Evolutionary conservation across 2,329 filamentous ascomycete species (phyloP).

Genomic region (Sporothrix pallida): DNA sequence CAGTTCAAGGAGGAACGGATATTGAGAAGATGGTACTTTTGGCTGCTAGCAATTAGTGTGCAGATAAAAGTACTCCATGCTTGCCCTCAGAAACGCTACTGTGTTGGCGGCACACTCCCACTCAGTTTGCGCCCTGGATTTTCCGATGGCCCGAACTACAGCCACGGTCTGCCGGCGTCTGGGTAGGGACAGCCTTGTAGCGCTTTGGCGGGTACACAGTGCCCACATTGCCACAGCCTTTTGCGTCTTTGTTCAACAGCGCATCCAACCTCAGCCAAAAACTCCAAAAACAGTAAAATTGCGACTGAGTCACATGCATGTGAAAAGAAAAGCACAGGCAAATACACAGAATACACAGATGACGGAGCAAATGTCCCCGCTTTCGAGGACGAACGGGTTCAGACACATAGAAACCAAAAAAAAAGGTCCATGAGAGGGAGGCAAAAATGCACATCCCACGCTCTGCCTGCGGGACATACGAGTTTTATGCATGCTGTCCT

Average conservation of each 20-base stretch:
- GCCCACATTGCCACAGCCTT: not conserved
- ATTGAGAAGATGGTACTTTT: not conserved
- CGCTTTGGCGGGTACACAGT: conserved; percentile 24
- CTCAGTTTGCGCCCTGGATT: conserved; percentile 22
- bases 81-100: not conserved
- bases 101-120: not conserved
- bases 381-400: conserved; percentile 14
- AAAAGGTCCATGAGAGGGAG: not conserved
- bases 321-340: not conserved
- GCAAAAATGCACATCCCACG: not conserved
- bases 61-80: conserved; percentile 1
- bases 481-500: not conserved
- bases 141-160: conserved; percentile 37
- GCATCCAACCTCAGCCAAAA: not conserved
- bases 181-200: conserved; percentile 5
- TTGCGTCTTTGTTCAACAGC: not conserved
- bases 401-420: not conserved
- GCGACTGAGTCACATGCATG: conserved; percentile 24
- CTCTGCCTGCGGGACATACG: not conserved
- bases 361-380: conserved; percentile 17
- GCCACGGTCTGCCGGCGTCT: conserved; percentile 26
- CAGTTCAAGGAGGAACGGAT: conserved; percentile 15
- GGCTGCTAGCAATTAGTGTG: not conserved
- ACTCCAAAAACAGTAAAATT: not conserved
- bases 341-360: not conserved